phyloP scores from a whole-genome alignment of 2,329 filamentous ascomycete genomes.

The Talaromyces sp. region DNA sequence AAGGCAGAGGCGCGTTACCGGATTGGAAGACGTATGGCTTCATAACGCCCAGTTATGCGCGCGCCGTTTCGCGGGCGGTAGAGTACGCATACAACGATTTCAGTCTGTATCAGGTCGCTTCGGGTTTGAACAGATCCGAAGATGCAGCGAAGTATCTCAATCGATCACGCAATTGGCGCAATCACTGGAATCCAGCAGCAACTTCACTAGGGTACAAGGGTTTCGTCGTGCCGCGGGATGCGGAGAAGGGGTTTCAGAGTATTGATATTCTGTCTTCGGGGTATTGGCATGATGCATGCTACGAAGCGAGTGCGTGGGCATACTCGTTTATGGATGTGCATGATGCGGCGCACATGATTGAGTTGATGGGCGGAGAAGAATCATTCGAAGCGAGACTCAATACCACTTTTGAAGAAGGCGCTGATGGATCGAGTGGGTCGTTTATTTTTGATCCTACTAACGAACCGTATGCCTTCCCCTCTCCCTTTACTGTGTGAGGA shows the following conservation, averaged over 20 bases:
- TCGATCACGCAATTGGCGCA: slow-evolving; percentile 64
- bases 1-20: slow-evolving; percentile 67
- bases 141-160: slow-evolving; percentile 60
- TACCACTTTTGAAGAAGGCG: slow-evolving; percentile 51
- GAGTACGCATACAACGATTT: slow-evolving; percentile 80
- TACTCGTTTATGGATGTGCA: slow-evolving; percentile 72
- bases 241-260: slow-evolving; percentile 63
- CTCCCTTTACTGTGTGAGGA: background rate
- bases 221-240: slow-evolving; percentile 66
- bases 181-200: slow-evolving; percentile 62
- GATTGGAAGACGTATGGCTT: slow-evolving; percentile 71
- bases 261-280: slow-evolving; percentile 65
- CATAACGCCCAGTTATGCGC: slow-evolving; percentile 67
- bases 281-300: slow-evolving; percentile 65
- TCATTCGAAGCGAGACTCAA: slow-evolving; percentile 48
- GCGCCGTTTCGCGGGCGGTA: slow-evolving; percentile 68
- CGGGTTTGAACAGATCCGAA: slow-evolving; percentile 50
- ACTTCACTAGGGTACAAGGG: slow-evolving; percentile 61
- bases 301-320: slow-evolving; percentile 69
- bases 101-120: slow-evolving; percentile 62
- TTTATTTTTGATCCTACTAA: slow-evolving; percentile 64
- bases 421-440: background rate
- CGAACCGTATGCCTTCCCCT: slow-evolving; percentile 53
- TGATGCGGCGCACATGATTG: slow-evolving; percentile 57
- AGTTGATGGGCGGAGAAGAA: slow-evolving; percentile 52